phyloP scores from a whole-genome alignment of 768 basidiomycete genomes.

The Lanmaoa rubissima region DNA sequence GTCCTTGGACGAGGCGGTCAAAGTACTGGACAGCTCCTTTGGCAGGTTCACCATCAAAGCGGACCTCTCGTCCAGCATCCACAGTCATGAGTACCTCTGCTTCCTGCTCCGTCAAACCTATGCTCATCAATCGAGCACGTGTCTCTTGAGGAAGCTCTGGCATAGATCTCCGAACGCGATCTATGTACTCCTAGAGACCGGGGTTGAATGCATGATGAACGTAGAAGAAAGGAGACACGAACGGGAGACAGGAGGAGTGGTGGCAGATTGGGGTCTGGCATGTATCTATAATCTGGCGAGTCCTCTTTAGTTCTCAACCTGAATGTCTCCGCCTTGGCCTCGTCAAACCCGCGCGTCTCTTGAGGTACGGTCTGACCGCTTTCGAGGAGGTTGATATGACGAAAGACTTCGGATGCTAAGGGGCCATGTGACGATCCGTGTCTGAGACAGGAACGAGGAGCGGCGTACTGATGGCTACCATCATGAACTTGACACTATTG shows the following conservation, averaged over 20 bases:
- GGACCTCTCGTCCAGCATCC: conserved; percentile 62
- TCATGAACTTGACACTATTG: conserved; percentile 85
- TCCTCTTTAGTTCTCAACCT: conserved; percentile 87
- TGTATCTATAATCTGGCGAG: conserved; percentile 94
- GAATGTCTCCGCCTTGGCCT: conserved; percentile 77
- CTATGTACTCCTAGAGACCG: conserved; percentile 57
- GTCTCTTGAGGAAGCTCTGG: conserved; percentile 77
- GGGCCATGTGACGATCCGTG: background rate
- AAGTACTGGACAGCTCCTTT: conserved; percentile 74
- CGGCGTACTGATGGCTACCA: conserved; percentile 75
- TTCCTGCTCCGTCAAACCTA: conserved; percentile 61
- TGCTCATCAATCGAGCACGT: conserved; percentile 51
- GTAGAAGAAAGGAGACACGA: conserved; percentile 9
- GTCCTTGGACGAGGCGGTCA: conserved; percentile 54
- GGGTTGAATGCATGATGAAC: background rate
- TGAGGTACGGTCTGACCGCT: conserved; percentile 52
- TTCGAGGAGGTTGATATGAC: conserved; percentile 66
- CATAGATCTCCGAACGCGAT: conserved; percentile 47
- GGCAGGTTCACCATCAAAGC: conserved; percentile 54
- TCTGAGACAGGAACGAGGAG: background rate
- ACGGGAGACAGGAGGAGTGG: conserved; percentile 60
- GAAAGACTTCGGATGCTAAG: conserved; percentile 76
- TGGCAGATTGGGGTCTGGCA: conserved; percentile 96
- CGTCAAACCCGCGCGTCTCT: conserved; percentile 91
- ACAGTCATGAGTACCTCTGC: conserved; percentile 73